Conservation (phyloP, 1,284 basidiomycete genomes). For the Trichosporon ovoides region DNA sequence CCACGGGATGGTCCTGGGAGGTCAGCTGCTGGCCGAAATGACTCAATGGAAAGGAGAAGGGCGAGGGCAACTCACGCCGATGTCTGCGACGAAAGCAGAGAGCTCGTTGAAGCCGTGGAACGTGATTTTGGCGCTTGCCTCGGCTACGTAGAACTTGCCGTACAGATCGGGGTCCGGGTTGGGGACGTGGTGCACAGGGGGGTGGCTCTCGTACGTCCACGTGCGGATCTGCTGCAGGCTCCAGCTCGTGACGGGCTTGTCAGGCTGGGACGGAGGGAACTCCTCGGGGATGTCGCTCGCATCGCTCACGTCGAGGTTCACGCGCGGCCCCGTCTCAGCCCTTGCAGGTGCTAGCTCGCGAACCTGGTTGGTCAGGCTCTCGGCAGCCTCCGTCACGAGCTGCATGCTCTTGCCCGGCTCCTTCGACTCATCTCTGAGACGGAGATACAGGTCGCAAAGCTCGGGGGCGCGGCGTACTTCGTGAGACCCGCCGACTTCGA, state of each 20-base stretch:
- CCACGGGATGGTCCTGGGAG: not conserved
- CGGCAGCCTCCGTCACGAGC: not conserved
- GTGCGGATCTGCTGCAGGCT: constrained; percentile 14
- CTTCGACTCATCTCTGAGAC: not conserved
- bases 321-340: not conserved
- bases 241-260: constrained; percentile 18
- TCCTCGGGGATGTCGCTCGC: constrained; percentile 8
- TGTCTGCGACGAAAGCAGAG: not conserved
- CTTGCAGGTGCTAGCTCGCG: not conserved
- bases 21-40: too few species aligned
- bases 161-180: not conserved
- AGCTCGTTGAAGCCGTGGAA: constrained; percentile 18
- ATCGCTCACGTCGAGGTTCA: constrained; percentile 7
- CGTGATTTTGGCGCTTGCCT: not conserved
- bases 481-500: not conserved
- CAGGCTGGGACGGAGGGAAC: not conserved
- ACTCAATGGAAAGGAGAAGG: not conserved
- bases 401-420: not conserved
- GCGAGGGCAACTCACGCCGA: constrained; percentile 10
- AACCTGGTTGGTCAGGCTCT: not conserved
- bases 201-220: not conserved
- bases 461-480: not conserved
- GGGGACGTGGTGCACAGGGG: not conserved
- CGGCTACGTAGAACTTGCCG: constrained; percentile 8
- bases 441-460: not conserved